Base-by-base conservation (phyloP, 805 yeast genomes). In the Zygosaccharomyces lentus region DNA sequence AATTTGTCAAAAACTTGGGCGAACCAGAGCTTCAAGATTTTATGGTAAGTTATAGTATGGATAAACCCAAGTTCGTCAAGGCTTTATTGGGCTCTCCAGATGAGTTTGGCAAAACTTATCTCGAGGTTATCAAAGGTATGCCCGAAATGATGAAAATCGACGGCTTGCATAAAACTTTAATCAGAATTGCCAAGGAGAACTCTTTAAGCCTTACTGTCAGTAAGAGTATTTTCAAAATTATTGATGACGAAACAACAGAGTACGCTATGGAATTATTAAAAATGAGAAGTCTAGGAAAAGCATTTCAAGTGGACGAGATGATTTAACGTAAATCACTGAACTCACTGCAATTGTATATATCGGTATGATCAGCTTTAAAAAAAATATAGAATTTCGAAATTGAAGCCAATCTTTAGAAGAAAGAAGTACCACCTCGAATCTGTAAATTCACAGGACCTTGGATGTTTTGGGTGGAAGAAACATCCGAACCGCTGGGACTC, bases 21-120 rank as follows among this genome's bases (percentile, higher is more conserved):
- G 95, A 88, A 55, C 64, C 71, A 17, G 95, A 87, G n/a, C 68
- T 88, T 9, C 89, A 96, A 95, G 80, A 80, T 34, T 79, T 81
- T 37, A 71, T 91, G 50, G 67, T 91, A 9, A 81, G 78, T 16
- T 80, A 81, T 61, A 81, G 96, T 16, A 74, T 82, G 68, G 72
- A 74, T 32, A 80, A 80, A 52, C 93, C 96, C 0, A 72, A 72
- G n/a, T 89, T 87, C 58, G 82, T 91, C 35, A 78, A 79, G 49
- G 84, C 85, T 6, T 69, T 91, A 39, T 73, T 93, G 46, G 82
- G 84, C 47, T 71, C 78, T 45, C 80, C 86, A 1, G 87, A 84
- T 52, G 81, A 75, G 41, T 73, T 74, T 36, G 73, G 79, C 31
- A 84, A 82, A 9, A 56, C 56, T 54, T 87, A 93, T 3, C 74